Evolutionary conservation across 495 filamentous ascomycete genomes (phyloP).

Genomic region (Penicillium soppii): DNA sequence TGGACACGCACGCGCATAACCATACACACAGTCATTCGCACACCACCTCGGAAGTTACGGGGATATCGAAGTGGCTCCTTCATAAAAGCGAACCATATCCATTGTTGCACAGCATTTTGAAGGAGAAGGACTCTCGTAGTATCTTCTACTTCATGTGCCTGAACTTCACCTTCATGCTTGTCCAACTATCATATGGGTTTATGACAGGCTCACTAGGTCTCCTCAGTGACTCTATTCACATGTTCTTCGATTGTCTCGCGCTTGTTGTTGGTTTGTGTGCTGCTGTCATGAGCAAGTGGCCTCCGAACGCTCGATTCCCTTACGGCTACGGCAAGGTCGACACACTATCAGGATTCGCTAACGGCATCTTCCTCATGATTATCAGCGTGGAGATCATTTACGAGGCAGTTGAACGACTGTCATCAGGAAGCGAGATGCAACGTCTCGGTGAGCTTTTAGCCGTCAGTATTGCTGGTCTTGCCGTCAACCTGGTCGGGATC

Average conservation of each 20-base stretch:
- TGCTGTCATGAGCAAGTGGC: conserved; percentile 98
- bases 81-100: conserved; percentile 66
- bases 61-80: conserved; percentile 65
- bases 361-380: conserved; percentile 93
- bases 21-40: conserved; percentile 41
- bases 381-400: conserved; percentile 97
- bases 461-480: conserved; percentile 79
- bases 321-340: conserved; percentile 98
- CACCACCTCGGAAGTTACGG: conserved; percentile 42
- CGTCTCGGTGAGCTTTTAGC: conserved; percentile 82
- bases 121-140: conserved; percentile 88
- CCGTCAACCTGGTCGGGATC: conserved; percentile 91
- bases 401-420: conserved; percentile 84
- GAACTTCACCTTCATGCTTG: conserved; percentile 92
- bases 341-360: conserved; percentile 92
- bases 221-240: conserved; percentile 96
- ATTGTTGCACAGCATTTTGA: conserved; percentile 77
- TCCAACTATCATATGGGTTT: conserved; percentile 93
- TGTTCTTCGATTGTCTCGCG: conserved; percentile 98
- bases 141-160: conserved; percentile 97
- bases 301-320: conserved; percentile 79
- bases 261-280: conserved; percentile 88
- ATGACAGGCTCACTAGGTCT: conserved; percentile 89
- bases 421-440: conserved; percentile 77
- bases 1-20: conserved; percentile 31